These are phyloP conservation scores for Ophiorrhiza pumila DNA, from an alignment of 257 asterid genomes.

Conservation along the genomic window DNA sequence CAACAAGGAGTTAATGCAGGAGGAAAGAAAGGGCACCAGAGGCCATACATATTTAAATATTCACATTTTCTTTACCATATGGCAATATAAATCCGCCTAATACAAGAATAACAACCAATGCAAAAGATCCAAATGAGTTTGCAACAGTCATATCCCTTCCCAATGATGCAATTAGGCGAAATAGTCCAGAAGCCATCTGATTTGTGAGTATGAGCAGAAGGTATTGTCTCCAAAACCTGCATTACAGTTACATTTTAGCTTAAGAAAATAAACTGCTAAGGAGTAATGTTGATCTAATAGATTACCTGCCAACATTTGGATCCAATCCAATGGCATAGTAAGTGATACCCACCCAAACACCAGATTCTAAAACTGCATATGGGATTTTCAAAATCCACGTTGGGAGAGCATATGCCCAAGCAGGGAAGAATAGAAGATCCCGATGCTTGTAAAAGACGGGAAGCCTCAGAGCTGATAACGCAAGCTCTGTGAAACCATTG, in stretches of 20 bases:
- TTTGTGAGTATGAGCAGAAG: conserved; percentile 40
- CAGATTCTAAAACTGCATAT: conserved; percentile 57
- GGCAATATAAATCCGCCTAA: conserved; percentile 63
- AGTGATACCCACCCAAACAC: conserved; percentile 69
- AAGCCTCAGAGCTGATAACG: conserved; percentile 67
- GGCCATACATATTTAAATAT: neutral
- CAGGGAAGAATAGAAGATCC: conserved; percentile 70
- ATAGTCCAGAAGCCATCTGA: conserved; percentile 57
- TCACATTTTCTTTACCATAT: conserved; percentile 39
- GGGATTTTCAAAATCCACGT: conserved; percentile 77
- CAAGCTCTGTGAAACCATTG: conserved; percentile 80
- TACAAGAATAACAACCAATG: conserved; percentile 42
- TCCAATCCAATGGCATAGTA: conserved; percentile 78
- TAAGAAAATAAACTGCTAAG: neutral
- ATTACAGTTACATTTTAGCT: neutral
- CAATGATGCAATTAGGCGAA: conserved; percentile 53
- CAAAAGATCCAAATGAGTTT: conserved; percentile 57
- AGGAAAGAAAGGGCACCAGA: neutral
- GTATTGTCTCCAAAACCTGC: conserved; percentile 55
- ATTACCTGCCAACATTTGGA: conserved; percentile 49
- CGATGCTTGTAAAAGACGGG: conserved; percentile 86
- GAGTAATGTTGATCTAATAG: neutral
- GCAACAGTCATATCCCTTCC: conserved; percentile 66
- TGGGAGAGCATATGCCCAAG: conserved; percentile 79
- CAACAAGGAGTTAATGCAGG: neutral